A percentile compares a stretch with the other conserved stretches of the same genome.
phyloP scores from a whole-genome alignment of 805 yeast species.

The Metschnikowia henanensis region DNA sequence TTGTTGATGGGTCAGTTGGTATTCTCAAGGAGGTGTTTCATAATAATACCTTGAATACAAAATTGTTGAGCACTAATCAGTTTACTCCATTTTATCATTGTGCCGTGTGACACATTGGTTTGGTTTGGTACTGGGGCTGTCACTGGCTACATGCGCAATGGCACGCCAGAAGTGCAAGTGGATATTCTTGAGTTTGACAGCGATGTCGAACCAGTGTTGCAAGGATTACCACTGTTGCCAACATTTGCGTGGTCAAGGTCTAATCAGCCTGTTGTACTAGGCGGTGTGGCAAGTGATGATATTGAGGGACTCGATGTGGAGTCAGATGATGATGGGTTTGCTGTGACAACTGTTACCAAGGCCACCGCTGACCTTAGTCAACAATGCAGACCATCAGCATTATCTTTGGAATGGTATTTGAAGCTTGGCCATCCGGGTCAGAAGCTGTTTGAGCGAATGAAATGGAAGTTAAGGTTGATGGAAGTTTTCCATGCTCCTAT shows the following conservation, averaged over 20 bases:
- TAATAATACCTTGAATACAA: too few relatives aligned
- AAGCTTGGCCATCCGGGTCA: not conserved
- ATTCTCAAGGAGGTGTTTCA: too few relatives aligned
- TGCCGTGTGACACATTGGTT: not conserved
- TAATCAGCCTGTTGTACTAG: not conserved
- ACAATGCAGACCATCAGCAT: not conserved
- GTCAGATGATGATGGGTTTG: not conserved
- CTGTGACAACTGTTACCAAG: not conserved
- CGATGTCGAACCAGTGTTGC: not conserved
- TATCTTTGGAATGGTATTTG: not conserved
- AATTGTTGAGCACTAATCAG: too few relatives aligned
- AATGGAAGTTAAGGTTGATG: too few relatives aligned
- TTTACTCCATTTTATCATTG: not conserved
- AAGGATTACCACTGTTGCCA: not conserved
- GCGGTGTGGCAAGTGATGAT: not conserved
- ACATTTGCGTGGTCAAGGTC: not conserved
- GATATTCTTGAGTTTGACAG: not conserved
- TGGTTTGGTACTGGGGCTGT: not conserved
- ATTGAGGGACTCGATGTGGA: not conserved
- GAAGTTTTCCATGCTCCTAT: too few relatives aligned
- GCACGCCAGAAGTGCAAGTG: not conserved
- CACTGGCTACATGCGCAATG: not conserved
- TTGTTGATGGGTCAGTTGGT: too few relatives aligned
- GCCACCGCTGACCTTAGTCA: too few relatives aligned
- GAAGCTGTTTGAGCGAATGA: not conserved